A percentile compares a stretch with the other conserved stretches of the same genome.
Evolutionary conservation across 2,329 filamentous ascomycete species (phyloP).

Genomic region (Colletotrichum echinochloae): DNA sequence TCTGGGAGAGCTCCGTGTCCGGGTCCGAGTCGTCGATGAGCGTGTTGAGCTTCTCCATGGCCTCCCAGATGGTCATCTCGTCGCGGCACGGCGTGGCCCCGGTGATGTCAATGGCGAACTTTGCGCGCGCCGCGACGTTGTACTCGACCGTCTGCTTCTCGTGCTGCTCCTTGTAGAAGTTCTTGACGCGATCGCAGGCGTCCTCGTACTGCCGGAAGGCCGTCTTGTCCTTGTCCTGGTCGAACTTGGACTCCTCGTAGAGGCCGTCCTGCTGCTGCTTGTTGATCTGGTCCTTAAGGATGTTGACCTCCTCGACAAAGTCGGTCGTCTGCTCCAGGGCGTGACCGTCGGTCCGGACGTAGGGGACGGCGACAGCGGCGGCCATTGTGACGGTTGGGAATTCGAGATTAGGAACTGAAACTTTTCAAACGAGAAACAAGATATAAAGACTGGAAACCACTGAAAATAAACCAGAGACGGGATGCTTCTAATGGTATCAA

Average conservation of each 20-base stretch:
- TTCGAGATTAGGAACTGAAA: background rate
- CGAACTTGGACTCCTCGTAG: slow-evolving; percentile 72
- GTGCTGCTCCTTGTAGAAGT: slow-evolving; percentile 83
- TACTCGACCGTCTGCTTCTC: slow-evolving; percentile 82
- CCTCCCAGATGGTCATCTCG: slow-evolving; percentile 89
- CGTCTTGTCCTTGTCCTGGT: slow-evolving; percentile 81
- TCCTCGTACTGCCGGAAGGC: slow-evolving; percentile 86
- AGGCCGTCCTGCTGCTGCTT: slow-evolving; percentile 22
- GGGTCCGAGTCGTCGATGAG: slow-evolving; percentile 93
- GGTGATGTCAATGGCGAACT: slow-evolving; percentile 65
- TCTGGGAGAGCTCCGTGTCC: slow-evolving; percentile 87
- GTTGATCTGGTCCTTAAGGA: slow-evolving; percentile 56
- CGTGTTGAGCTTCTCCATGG: slow-evolving; percentile 92
- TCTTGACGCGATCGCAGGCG: slow-evolving; percentile 85
- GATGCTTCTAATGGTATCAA: background rate
- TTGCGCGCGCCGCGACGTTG: slow-evolving; percentile 81
- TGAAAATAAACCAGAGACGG: background rate
- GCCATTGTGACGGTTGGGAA: slow-evolving; percentile 29
- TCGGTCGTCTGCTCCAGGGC: slow-evolving; percentile 59
- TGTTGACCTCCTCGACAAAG: slow-evolving; percentile 67
- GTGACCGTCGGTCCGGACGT: slow-evolving; percentile 42
- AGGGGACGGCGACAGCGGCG: slow-evolving; percentile 31
- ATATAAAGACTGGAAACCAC: background rate
- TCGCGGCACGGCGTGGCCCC: slow-evolving; percentile 68
- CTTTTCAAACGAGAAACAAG: background rate